phyloP scores from a whole-genome alignment of 495 filamentous ascomycete species.

The Lepraria neglecta region DNA sequence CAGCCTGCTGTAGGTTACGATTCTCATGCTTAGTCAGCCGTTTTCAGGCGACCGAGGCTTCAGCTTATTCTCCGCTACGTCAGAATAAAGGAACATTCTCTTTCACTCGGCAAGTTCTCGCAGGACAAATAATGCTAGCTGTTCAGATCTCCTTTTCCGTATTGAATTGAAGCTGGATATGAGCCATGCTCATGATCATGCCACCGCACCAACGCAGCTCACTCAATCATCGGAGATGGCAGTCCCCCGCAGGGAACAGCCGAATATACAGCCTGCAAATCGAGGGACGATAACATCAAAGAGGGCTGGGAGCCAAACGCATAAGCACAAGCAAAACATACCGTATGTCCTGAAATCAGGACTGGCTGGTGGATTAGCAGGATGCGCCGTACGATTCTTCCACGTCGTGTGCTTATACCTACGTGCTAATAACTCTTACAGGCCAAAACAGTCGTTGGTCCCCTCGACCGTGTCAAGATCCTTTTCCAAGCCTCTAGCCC shows the following conservation, averaged over 20 bases:
- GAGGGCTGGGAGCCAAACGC: constrained; percentile 24
- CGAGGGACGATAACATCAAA: constrained; percentile 36
- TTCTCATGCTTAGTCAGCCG: neutral
- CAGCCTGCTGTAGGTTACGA: neutral
- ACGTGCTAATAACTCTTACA: constrained; percentile 33
- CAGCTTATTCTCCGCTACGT: neutral
- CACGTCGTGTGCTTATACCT: neutral
- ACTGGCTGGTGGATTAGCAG: constrained; percentile 80
- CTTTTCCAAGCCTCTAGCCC: constrained; percentile 95
- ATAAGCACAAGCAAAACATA: constrained; percentile 60
- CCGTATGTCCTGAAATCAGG: constrained; percentile 79
- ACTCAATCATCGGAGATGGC: constrained; percentile 22
- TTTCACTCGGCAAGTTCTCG: neutral
- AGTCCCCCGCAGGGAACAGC: constrained; percentile 9
- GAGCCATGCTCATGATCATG: constrained; percentile 25
- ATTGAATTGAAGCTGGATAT: constrained; percentile 15
- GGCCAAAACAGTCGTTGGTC: constrained; percentile 94
- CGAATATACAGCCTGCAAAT: constrained; percentile 34
- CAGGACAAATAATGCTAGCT: neutral
- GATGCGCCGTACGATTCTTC: constrained; percentile 63
- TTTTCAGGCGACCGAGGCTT: neutral
- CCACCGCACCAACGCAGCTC: constrained; percentile 17
- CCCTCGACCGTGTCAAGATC: constrained; percentile 96
- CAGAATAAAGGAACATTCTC: neutral
- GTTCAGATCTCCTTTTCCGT: neutral